These are phyloP conservation scores for Xylaria scruposa DNA, from an alignment of 495 filamentous ascomycete species.

Conservation along the genomic window DNA sequence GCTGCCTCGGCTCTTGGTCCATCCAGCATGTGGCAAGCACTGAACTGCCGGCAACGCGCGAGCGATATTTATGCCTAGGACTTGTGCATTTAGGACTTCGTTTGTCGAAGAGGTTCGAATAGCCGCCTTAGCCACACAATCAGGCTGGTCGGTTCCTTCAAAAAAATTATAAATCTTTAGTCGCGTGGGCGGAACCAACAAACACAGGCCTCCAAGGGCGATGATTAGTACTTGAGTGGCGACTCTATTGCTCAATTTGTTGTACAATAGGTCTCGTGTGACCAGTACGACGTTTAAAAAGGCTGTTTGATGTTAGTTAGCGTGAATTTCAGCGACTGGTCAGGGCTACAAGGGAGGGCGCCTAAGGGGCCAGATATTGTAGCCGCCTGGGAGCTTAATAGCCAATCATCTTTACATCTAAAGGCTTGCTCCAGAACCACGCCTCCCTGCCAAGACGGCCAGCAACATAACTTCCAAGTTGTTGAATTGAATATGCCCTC, in stretches of 20 bases:
- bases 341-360: not conserved
- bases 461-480: too few relatives aligned
- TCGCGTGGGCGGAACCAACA: not conserved
- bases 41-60: not conserved
- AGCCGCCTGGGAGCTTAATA: constrained; percentile 2
- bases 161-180: not conserved
- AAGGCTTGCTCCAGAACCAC: not conserved
- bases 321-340: constrained; percentile 18
- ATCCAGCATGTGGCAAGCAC: not conserved
- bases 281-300: not conserved
- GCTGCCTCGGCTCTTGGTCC: not conserved
- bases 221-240: not conserved
- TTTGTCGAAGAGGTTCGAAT: not conserved
- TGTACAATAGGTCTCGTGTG: not conserved
- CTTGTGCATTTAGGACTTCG: not conserved
- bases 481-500: not conserved
- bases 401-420: constrained; percentile 16
- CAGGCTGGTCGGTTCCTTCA: not conserved
- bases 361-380: not conserved
- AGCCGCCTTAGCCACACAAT: constrained; percentile 1
- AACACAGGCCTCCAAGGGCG: constrained; percentile 3
- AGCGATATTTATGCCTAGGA: not conserved
- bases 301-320: constrained; percentile 13
- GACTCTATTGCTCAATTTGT: not conserved
- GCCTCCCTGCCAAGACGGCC: constrained; percentile 7